Percentiles rank a stretch among this genome's conserved stretches.
Evolutionary conservation across 2,329 filamentous ascomycete species (phyloP).

Genomic region (Hypoxylon sp.): DNA sequence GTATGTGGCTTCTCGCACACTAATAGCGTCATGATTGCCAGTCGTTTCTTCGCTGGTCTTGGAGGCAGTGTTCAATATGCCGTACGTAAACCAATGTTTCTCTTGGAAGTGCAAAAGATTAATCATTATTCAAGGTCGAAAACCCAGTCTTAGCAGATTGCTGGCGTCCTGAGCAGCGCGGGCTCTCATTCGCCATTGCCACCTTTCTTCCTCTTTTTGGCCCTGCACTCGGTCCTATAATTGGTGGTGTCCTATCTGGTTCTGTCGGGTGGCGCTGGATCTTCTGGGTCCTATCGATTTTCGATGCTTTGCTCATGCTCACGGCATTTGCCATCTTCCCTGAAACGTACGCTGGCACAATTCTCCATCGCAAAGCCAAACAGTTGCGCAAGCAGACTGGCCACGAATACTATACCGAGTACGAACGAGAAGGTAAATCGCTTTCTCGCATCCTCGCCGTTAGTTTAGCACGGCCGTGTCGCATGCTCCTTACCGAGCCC

Average conservation of each 20-base stretch:
- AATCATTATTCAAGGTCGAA: neutral
- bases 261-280: slow-evolving; percentile 18
- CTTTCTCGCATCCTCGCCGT: slow-evolving; percentile 14
- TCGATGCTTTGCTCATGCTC: slow-evolving; percentile 15
- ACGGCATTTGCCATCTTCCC: slow-evolving; percentile 46
- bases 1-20: slow-evolving; percentile 57
- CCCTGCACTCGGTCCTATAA: slow-evolving; percentile 15
- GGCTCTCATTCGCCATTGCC: slow-evolving; percentile 5
- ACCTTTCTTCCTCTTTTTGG: slow-evolving; percentile 9
- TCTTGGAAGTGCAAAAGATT: neutral
- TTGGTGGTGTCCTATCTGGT: slow-evolving; percentile 17
- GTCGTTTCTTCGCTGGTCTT: slow-evolving; percentile 16
- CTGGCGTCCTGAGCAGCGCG: slow-evolving; percentile 10
- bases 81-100: neutral
- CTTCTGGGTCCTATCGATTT: slow-evolving; percentile 18
- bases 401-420: slow-evolving; percentile 13
- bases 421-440: slow-evolving; percentile 6
- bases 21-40: slow-evolving; percentile 14
- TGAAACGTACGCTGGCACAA: slow-evolving; percentile 58
- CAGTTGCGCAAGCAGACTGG: slow-evolving; percentile 19
- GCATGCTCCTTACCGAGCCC: slow-evolving; percentile 65
- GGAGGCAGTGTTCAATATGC: slow-evolving; percentile 20
- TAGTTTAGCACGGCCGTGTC: slow-evolving; percentile 61
- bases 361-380: slow-evolving; percentile 51
- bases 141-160: slow-evolving; percentile 2